Base-by-base conservation (phyloP, 768 basidiomycete genomes). In the Lactarius akahatsu region DNA sequence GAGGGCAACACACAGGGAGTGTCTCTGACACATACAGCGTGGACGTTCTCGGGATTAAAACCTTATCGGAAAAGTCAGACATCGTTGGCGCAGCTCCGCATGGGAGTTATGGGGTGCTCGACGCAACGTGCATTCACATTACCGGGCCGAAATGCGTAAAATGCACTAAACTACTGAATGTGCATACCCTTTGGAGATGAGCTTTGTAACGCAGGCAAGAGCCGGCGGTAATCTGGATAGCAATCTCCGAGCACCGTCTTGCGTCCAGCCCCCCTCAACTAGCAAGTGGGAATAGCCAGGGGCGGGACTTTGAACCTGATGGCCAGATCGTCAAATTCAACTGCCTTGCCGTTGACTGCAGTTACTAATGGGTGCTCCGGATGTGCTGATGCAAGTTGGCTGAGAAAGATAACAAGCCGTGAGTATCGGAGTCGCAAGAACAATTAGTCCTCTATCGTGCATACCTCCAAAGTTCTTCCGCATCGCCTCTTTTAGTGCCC, bases 401-500 rank as follows among this genome's bases (percentile, higher is more conserved):
- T 85, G 62, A 26, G 58, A 56, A 68, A 20, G n/a, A 54, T 41
- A 65, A 63, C 26, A 59, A 38, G 32, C 63, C 57, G 57, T 70
- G 61, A 72, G 66, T 63, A 58, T 38, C 59, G 32, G 47, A 20
- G 32, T 23, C 67, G 43, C 56, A n/a, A 1, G 57, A 64, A 16
- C 20, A 32, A 18, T 66, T 64, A 61, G 58, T 61, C 36, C 43
- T 16, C 58, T 63, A 47, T 50, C 20, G 36, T n/a, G 81, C 87
- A 69, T 75, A 92, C 92, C 77, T 81, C 86, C 87, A 92, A 28
- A 86, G 72, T 47, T 87, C 83, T 61, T 91, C 89, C 4, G 82
- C 83, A 59, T 92, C 89, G 2, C 76, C 71, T 69, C 81, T 84
- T 76, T 88, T 91, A 64, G 72, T 64, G 2, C 81, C 84, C 45